Percentiles rank a stretch among this genome's conserved stretches.
These are phyloP conservation scores for Apiosordaria backusii DNA, from an alignment of 495 filamentous ascomycete species.

Conservation along the genomic window DNA sequence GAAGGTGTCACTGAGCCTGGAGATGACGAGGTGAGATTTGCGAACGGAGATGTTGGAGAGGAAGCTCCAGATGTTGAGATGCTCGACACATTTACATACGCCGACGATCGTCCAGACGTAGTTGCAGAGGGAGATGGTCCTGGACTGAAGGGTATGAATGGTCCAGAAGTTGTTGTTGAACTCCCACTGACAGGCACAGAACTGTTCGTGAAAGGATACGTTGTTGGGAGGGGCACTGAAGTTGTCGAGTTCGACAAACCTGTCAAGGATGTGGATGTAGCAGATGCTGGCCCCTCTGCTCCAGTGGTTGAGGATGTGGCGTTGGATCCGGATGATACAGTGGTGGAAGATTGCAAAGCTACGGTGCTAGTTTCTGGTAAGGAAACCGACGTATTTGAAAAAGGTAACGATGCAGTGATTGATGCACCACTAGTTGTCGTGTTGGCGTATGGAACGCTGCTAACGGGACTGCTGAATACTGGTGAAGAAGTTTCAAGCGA, in stretches of 20 bases:
- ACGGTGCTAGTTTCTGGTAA: not conserved
- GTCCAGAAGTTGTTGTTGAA: not conserved
- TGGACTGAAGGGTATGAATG: not conserved
- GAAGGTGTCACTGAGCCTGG: not conserved
- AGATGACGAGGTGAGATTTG: not conserved
- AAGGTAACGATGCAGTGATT: not conserved
- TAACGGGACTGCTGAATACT: not conserved
- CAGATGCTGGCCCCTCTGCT: not conserved
- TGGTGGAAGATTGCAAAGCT: not conserved
- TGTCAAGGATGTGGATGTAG: not conserved
- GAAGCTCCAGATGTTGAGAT: not conserved
- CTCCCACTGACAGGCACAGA: not conserved
- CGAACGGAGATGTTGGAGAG: not conserved
- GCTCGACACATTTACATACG: not conserved
- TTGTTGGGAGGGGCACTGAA: not conserved
- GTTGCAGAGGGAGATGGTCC: not conserved
- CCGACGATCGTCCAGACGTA: not conserved
- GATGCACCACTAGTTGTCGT: not conserved
- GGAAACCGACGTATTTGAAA: not conserved
- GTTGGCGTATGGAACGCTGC: not conserved
- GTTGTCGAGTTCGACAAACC: not conserved
- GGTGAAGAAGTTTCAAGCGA: not conserved
- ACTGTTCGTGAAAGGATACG: not conserved
- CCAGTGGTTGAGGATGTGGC: not conserved
- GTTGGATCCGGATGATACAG: not conserved